phyloP scores from a whole-genome alignment of 768 basidiomycete genomes.

The Boletus rufocinnamomeus region DNA sequence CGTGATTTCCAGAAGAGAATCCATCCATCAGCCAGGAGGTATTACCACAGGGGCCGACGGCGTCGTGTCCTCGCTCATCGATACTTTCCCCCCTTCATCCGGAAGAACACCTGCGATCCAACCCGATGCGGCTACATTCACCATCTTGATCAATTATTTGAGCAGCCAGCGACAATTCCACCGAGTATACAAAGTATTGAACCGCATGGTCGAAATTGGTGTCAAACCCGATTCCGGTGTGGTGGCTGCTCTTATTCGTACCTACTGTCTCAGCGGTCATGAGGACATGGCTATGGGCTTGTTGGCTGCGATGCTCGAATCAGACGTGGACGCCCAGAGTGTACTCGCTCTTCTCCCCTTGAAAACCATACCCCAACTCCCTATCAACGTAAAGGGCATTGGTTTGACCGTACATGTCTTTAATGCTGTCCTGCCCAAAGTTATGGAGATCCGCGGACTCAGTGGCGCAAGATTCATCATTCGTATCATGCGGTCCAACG shows the following conservation, averaged over 20 bases:
- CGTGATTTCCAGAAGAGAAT: constrained; percentile 27
- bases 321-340: constrained; percentile 25
- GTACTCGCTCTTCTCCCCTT: constrained; percentile 26
- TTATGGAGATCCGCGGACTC: constrained; percentile 52
- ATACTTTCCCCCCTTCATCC: constrained; percentile 1
- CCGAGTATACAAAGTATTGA: constrained; percentile 47
- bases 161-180: constrained; percentile 45
- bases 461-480: constrained; percentile 47
- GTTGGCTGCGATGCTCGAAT: constrained; percentile 48
- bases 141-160: constrained; percentile 60
- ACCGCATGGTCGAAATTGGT: constrained; percentile 46
- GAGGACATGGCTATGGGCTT: constrained; percentile 54
- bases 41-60: constrained; percentile 37
- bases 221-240: constrained; percentile 48
- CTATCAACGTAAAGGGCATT: constrained; percentile 32
- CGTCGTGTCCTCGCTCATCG: constrained; percentile 14
- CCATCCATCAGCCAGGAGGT: constrained; percentile 19
- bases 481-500: constrained; percentile 53
- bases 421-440: constrained; percentile 59
- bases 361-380: constrained; percentile 19
- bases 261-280: constrained; percentile 50
- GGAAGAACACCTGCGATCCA: constrained; percentile 20
- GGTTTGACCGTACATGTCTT: constrained; percentile 50
- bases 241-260: constrained; percentile 56
- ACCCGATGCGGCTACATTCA: constrained; percentile 63